phyloP scores from a whole-genome alignment of 768 basidiomycete species.

The Rhodotorula kratochvilovae region DNA sequence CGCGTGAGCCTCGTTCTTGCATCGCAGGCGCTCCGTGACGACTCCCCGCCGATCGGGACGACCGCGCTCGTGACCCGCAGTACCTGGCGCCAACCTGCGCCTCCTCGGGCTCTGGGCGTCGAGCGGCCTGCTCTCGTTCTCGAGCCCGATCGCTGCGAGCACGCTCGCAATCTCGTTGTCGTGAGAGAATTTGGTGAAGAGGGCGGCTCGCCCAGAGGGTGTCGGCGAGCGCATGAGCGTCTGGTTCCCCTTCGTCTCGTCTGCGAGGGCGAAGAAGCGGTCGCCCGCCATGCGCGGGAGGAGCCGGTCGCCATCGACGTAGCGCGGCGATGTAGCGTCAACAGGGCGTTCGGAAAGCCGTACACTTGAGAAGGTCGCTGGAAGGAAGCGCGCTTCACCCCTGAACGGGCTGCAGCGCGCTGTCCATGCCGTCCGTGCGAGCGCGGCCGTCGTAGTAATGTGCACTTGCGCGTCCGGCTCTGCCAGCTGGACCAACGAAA shows the following conservation, averaged over 20 bases:
- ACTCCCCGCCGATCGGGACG: slow-evolving; percentile 70
- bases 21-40: slow-evolving; percentile 66
- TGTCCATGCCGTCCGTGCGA: slow-evolving; percentile 56
- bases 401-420: slow-evolving; percentile 4
- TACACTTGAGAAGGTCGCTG: too few species aligned
- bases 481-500: too few species aligned
- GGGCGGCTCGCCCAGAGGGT: slow-evolving; percentile 62
- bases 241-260: slow-evolving; percentile 30
- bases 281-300: slow-evolving; percentile 66
- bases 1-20: slow-evolving; percentile 48
- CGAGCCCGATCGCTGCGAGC: slow-evolving; percentile 59
- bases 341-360: too few species aligned
- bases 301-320: slow-evolving; percentile 84
- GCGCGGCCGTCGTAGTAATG: slow-evolving; percentile 58
- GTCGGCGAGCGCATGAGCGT: slow-evolving; percentile 61
- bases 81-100: too few species aligned
- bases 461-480: too few species aligned
- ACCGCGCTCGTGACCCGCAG: slow-evolving; percentile 62
- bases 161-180: slow-evolving; percentile 81
- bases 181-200: slow-evolving; percentile 79
- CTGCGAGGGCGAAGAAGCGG: not conserved
- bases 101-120: not conserved
- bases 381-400: slow-evolving; percentile 15
- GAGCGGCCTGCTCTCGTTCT: slow-evolving; percentile 51
- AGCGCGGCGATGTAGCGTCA: too few species aligned